Evolutionary conservation across 83 land plant species (phyloP).

Genomic region (Larix sibirica): DNA sequence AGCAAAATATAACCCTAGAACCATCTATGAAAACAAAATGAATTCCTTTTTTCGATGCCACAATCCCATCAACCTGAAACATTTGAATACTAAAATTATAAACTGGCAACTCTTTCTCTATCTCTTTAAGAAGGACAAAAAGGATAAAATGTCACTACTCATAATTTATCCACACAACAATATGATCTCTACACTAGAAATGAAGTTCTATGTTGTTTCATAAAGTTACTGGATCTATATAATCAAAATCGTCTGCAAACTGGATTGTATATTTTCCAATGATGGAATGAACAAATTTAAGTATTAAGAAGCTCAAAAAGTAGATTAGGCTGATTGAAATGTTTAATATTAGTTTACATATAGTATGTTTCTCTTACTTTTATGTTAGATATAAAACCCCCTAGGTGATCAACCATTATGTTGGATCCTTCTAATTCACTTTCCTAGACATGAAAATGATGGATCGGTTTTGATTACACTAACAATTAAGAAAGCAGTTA

Average conservation of each 20-base stretch:
- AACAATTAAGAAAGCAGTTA: neutral
- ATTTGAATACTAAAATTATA: neutral
- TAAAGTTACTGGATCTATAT: conserved; percentile 90
- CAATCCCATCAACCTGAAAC: conserved; percentile 88
- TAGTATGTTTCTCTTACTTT: conserved; percentile 70
- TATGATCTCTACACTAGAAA: neutral
- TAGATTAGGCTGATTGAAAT: neutral
- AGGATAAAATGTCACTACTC: too few relatives aligned
- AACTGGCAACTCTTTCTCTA: neutral
- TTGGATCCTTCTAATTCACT: conserved; percentile 78
- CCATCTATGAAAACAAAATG: conserved; percentile 87
- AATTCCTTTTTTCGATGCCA: conserved; percentile 85
- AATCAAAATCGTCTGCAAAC: conserved; percentile 82
- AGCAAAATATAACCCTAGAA: too few relatives aligned
- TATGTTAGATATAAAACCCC: conserved; percentile 57
- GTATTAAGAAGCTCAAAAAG: neutral
- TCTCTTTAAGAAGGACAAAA: too few relatives aligned
- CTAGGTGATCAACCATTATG: conserved; percentile 68
- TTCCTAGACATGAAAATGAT: conserved; percentile 42
- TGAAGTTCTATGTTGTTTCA: neutral
- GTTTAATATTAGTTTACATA: conserved; percentile 20
- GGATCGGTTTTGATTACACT: neutral
- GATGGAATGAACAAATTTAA: neutral
- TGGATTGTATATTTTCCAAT: conserved; percentile 66
- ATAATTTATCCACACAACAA: too few relatives aligned